phyloP scores from a whole-genome alignment of 2,329 filamentous ascomycete genomes.

The Calonectria montana region DNA sequence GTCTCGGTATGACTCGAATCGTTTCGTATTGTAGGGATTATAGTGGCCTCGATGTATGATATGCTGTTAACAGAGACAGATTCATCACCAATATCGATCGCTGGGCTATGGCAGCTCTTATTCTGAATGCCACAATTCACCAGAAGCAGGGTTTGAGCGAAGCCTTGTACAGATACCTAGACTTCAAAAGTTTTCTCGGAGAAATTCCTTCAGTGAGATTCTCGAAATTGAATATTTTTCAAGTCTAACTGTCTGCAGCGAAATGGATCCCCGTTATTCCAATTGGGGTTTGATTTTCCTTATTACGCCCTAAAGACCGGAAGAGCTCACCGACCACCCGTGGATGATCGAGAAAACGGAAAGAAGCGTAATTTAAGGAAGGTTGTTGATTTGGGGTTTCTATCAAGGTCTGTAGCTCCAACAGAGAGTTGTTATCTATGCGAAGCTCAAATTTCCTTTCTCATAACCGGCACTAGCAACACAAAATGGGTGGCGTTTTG shows the following conservation, averaged over 20 bases:
- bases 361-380: not conserved
- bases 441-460: not conserved
- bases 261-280: not conserved
- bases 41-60: fast-evolving
- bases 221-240: not conserved
- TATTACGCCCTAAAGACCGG: not conserved
- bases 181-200: not conserved
- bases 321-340: not conserved
- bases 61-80: not conserved
- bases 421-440: not conserved
- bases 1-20: not conserved
- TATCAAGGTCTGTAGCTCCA: not conserved
- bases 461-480: not conserved
- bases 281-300: not conserved
- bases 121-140: not conserved
- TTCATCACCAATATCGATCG: not conserved
- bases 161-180: not conserved
- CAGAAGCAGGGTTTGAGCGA: not conserved
- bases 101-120: not conserved
- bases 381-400: not conserved
- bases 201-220: not conserved
- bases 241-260: not conserved
- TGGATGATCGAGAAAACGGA: not conserved
- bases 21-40: not conserved
- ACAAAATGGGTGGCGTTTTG: not conserved